Evolutionary conservation across 352 stramenopile genomes (phyloP), one percentile per base, ranked within the genome.

Genomic region (Pythium diclinum): DNA sequence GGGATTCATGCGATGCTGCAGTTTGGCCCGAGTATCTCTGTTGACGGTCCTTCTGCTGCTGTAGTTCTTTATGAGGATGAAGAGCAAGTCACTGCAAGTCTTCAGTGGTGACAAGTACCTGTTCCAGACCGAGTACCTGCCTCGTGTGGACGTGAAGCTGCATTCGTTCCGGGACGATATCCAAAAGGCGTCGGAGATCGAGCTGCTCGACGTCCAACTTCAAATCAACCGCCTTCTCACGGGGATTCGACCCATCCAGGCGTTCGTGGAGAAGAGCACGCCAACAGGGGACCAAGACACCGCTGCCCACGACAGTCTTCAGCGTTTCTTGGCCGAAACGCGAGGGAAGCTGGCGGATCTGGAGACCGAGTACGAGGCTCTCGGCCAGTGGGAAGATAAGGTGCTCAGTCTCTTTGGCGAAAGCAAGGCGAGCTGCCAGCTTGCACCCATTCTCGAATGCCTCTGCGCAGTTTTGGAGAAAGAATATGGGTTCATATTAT

Each of bases 351-450:
- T 88, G 23, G 51, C 47, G 5, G 77, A 88, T 34, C 59, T 92
- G 28, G 79, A 92, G 63, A 72, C 36, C 32, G 83, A 92, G 56
- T 87, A 79, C 47, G 83, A 92, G 61, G 69, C 63, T 14, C 80
- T 92, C 65, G 79, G 83, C 11, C 63, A 72, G 23, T 89, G 74
- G 74, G 73, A 76, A 56, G 79, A 85, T 65, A 90, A 89, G 47
- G 59, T 92, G 34, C 51, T 92, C 21, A 63, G 55, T 32, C 65
- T 86, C 9, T 90, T 92, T 61, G 76, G 83, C 19, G 83, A 92
- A 58, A 89, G 73, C 69, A 87, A 82, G 56, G 83, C 78, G 11
- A 85, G 65, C 6, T 90, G 79, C 59, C 74, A 85, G 57, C 81
- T 89, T 33, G 70, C 79, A 11, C 52, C 75, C 17, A 79, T 91